Base-by-base conservation (phyloP, 2,329 filamentous ascomycete species). In the Polychaeton citri region DNA sequence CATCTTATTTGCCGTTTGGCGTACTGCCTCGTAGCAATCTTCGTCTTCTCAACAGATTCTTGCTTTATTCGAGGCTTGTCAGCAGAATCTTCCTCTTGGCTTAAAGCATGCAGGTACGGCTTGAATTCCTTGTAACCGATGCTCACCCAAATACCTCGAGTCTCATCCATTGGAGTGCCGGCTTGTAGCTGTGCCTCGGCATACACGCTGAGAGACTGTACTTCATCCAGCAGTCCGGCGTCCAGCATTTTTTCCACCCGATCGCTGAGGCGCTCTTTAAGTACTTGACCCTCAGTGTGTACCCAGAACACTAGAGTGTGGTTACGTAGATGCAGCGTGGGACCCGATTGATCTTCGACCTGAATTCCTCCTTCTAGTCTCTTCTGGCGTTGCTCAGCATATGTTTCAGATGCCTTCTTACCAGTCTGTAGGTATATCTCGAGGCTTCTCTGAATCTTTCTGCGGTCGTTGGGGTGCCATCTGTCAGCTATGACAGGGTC, bases 41-140 rank as follows among this genome's bases (percentile, higher is more conserved):
- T 85, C 43, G 85, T 87, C 34, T 76, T 72, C 43, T 88, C 81
- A 0, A 94, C 61, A 1, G 76, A 79, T 1, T 66, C 53, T 1
- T 54, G n/a, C n/a, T n/a, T n/a, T n/a, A n/a, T n/a, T n/a, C n/a
- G n/a, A n/a, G n/a, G n/a, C n/a, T n/a, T n/a, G n/a, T n/a, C n/a
- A n/a, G n/a, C n/a, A n/a, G n/a, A n/a, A n/a, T n/a, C n/a, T n/a
- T n/a, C n/a, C n/a, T n/a, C n/a, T n/a, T n/a, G n/a, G n/a, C n/a
- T n/a, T 3, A 60, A 42, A 4, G 56, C 58, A 8, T 41, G 28
- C 16, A 87, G 62, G 50, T 86, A 94, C 0, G 74, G 68, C 38
- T 81, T 71, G 52, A 96, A 81, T 53, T 98, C 85, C 55, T 92
- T 95, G 60, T 86, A 95, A 1, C 90, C 90, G 42, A 98, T 98